These are phyloP conservation scores for Apiospora rasikravindrae DNA, from an alignment of 2,329 filamentous ascomycete species.

Conservation along the genomic window DNA sequence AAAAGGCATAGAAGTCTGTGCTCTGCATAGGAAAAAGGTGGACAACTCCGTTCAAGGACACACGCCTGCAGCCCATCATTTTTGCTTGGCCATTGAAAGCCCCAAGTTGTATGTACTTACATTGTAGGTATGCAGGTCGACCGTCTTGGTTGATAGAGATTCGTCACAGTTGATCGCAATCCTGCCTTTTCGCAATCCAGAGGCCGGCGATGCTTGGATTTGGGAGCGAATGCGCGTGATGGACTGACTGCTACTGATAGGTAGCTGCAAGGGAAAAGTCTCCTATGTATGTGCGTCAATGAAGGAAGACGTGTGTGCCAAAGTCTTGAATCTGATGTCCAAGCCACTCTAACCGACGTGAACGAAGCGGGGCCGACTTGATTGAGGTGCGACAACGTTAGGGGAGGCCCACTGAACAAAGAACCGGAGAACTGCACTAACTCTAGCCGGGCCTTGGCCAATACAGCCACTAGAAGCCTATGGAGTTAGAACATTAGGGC, in stretches of 20 bases:
- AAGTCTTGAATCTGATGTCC: background rate
- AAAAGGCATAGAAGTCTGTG: constrained; percentile 9
- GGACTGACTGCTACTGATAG: background rate
- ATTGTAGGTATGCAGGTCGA: too few relatives aligned
- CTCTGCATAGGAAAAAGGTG: background rate
- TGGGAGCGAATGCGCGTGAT: constrained; percentile 8
- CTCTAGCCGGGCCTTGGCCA: background rate
- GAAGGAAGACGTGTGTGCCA: background rate
- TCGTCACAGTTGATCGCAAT: background rate
- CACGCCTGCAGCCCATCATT: background rate
- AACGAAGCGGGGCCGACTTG: background rate
- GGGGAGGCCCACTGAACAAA: constrained; percentile 18
- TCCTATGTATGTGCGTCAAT: background rate
- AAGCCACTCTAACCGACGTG: constrained; percentile 14
- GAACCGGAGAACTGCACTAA: constrained; percentile 17
- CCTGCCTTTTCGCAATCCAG: background rate
- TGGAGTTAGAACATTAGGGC: too few relatives aligned
- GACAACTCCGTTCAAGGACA: background rate
- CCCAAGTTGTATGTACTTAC: background rate
- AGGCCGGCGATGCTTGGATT: background rate
- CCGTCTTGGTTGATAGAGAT: background rate
- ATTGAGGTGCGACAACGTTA: constrained; percentile 1
- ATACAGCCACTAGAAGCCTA: background rate
- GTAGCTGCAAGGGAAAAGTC: constrained; percentile 1
- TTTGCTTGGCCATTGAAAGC: background rate